Percentiles rank a stretch among this genome's conserved stretches.
These are phyloP conservation scores for Didymella sp. DNA, from an alignment of 2,329 filamentous ascomycete genomes.

Conservation along the genomic window DNA sequence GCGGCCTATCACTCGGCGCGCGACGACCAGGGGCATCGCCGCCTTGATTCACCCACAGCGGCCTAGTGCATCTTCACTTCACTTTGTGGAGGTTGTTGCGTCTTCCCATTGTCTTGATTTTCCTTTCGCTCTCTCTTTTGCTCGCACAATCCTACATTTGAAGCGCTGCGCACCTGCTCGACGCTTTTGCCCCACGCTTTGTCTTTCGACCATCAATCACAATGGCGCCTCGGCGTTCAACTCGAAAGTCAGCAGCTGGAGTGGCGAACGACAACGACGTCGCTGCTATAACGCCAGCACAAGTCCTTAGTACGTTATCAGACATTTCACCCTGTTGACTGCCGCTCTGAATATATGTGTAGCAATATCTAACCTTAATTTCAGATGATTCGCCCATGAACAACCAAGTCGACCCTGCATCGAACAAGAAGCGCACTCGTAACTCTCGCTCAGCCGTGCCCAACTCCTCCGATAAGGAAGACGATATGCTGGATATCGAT, in stretches of 20 bases:
- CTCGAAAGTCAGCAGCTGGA: slow-evolving; percentile 30
- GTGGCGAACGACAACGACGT: slow-evolving; percentile 17
- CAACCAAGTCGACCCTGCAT: slow-evolving; percentile 4
- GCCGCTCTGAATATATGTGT: background rate
- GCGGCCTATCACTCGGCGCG: slow-evolving; percentile 30
- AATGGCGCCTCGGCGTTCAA: slow-evolving; percentile 38
- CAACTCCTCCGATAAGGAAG: slow-evolving; percentile 45
- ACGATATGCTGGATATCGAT: slow-evolving; percentile 25
- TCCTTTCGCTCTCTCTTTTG: background rate
- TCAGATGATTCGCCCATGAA: slow-evolving; percentile 10
- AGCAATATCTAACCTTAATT: background rate
- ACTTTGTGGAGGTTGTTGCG: slow-evolving; percentile 2
- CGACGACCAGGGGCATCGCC: slow-evolving; percentile 29
- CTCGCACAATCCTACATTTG: background rate
- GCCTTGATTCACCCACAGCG: slow-evolving; percentile 27
- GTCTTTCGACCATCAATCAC: background rate
- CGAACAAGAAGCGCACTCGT: slow-evolving; percentile 27
- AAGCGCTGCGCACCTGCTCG: background rate
- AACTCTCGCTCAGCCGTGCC: slow-evolving; percentile 37
- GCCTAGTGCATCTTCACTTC: slow-evolving; percentile 20
- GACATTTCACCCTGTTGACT: background rate
- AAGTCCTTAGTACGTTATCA: slow-evolving; percentile 4
- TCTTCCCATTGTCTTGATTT: background rate
- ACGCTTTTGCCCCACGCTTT: background rate
- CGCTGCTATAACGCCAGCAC: slow-evolving; percentile 6